Percentiles rank a stretch among this genome's conserved stretches.
phyloP scores from a whole-genome alignment of 352 stramenopile species.

The Phytophthora foliorum region DNA sequence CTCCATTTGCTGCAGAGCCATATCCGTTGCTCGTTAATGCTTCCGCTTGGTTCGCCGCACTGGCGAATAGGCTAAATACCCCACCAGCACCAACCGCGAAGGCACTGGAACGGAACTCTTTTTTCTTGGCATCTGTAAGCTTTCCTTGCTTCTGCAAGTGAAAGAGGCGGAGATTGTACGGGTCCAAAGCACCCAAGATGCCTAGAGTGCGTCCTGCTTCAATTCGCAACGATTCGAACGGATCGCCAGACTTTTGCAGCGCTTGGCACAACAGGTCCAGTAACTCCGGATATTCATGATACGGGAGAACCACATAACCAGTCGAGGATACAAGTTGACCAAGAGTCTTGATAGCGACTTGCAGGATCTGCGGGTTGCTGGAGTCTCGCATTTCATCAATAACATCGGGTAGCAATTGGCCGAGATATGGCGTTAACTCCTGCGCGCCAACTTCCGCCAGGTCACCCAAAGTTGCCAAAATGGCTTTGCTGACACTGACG shows the following conservation, averaged over 20 bases:
- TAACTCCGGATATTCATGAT: conserved; percentile 86
- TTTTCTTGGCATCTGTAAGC: conserved; percentile 72
- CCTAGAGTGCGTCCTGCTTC: conserved; percentile 86
- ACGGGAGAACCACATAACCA: conserved; percentile 86
- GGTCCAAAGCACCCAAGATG: conserved; percentile 84
- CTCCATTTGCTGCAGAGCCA: conserved; percentile 23
- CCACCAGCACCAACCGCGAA: conserved; percentile 46
- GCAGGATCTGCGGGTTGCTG: conserved; percentile 86
- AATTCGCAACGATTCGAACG: conserved; percentile 79
- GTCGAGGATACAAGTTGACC: conserved; percentile 86
- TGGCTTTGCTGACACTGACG: conserved; percentile 85
- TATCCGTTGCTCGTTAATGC: conserved; percentile 20
- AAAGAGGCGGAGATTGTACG: conserved; percentile 88
- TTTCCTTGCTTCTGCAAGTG: conserved; percentile 86
- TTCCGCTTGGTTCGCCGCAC: conserved; percentile 20
- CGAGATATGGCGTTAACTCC: conserved; percentile 84
- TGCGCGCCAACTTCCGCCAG: conserved; percentile 83
- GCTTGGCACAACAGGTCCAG: conserved; percentile 82
- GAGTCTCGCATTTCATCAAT: conserved; percentile 90
- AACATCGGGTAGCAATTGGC: conserved; percentile 87
- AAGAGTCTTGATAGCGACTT: conserved; percentile 89
- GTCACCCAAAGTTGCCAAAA: conserved; percentile 85
- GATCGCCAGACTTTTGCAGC: conserved; percentile 83
- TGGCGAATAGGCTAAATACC: conserved; percentile 38
- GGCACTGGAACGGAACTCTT: conserved; percentile 68